Conservation (phyloP, 495 filamentous ascomycete genomes). For the Podospora pseudocomata region DNA sequence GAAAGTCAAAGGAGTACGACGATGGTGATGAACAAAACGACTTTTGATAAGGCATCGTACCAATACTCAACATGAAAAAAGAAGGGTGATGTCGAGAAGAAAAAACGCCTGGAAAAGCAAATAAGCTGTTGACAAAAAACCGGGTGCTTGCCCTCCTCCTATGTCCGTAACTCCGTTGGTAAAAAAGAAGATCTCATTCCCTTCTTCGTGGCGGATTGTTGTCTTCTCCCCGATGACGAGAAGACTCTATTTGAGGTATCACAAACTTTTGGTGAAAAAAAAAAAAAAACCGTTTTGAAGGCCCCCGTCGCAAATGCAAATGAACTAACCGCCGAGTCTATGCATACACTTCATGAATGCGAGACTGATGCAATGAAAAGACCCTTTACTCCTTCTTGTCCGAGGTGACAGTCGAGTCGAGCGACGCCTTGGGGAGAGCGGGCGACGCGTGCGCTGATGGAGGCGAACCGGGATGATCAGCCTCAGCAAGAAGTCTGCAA, state of each 20-base stretch:
- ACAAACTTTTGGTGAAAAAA: constrained; percentile 35
- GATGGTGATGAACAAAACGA: not conserved
- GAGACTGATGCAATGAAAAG: constrained; percentile 30
- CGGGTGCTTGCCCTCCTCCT: constrained; percentile 2
- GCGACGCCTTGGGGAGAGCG: constrained; percentile 60
- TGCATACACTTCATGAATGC: constrained; percentile 36
- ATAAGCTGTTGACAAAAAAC: not conserved
- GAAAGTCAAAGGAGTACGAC: not conserved
- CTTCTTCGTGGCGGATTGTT: constrained; percentile 10
- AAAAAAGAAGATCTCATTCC: constrained; percentile 10
- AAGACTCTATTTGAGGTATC: constrained; percentile 33
- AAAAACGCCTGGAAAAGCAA: not conserved
- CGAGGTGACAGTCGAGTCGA: constrained; percentile 49
- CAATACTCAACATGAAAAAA: not conserved
- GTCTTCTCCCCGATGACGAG: constrained; percentile 8
- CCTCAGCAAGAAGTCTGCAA: constrained; percentile 47
- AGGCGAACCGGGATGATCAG: constrained; percentile 57
- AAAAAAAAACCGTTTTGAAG: constrained; percentile 14
- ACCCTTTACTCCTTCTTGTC: constrained; percentile 44
- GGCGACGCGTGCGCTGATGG: constrained; percentile 58
- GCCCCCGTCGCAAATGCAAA: constrained; percentile 40
- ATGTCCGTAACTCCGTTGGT: constrained; percentile 11
- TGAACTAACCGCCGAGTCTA: constrained; percentile 39
- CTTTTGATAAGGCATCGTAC: not conserved
- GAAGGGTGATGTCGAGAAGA: not conserved